Evolutionary conservation across 1,284 basidiomycete species (phyloP).

Genomic region (Clitocybe nebularis): DNA sequence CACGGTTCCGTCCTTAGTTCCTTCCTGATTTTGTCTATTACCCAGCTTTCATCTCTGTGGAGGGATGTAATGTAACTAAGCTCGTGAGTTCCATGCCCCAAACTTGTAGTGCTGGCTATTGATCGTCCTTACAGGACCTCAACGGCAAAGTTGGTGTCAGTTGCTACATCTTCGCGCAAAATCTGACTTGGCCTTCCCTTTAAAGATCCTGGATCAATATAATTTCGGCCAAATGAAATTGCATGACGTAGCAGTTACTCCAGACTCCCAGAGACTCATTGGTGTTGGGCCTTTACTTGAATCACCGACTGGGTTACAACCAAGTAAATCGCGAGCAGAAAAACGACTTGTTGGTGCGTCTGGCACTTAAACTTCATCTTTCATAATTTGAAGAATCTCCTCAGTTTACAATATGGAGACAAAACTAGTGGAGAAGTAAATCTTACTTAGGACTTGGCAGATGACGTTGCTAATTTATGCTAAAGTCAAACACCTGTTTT

Average conservation of each 20-base stretch:
- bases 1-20: too few relatives aligned
- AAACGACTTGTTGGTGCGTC: constrained; percentile 70
- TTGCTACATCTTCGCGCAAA: not conserved
- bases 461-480: not conserved
- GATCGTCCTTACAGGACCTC: constrained; percentile 21
- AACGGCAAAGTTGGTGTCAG: constrained; percentile 25
- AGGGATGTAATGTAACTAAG: constrained; percentile 35
- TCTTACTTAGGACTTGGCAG: constrained; percentile 5
- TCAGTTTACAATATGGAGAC: constrained; percentile 70
- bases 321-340: constrained; percentile 70
- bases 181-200: not conserved
- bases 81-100: constrained; percentile 25
- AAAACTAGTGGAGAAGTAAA: constrained; percentile 63
- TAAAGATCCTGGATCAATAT: constrained; percentile 53
- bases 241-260: constrained; percentile 71
- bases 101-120: not conserved
- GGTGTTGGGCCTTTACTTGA: constrained; percentile 67
- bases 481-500: constrained; percentile 72
- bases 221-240: constrained; percentile 63
- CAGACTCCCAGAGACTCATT: constrained; percentile 60
- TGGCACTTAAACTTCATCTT: not conserved
- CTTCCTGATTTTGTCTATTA: too few relatives aligned
- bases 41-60: constrained; percentile 32
- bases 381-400: constrained; percentile 4
- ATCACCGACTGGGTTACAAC: constrained; percentile 61